These are phyloP conservation scores for Aspergillus bertholletiae DNA, from an alignment of 495 filamentous ascomycete species.

Conservation along the genomic window DNA sequence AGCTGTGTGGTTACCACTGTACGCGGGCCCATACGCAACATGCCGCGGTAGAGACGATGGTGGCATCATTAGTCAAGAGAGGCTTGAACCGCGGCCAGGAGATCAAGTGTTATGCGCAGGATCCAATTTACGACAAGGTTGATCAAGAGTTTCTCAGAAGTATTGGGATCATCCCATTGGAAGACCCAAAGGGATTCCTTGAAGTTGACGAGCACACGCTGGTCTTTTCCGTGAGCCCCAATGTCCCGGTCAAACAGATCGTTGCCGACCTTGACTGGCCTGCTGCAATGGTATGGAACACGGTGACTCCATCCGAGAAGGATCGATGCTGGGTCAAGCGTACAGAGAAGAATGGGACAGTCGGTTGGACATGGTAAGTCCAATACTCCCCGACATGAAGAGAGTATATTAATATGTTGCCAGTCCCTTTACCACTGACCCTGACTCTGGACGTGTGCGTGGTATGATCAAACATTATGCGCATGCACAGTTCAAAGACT, in stretches of 20 bases:
- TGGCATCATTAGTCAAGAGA: not conserved
- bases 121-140: slow-evolving; percentile 24
- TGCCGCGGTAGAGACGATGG: slow-evolving; percentile 19
- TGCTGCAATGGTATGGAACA: slow-evolving; percentile 32
- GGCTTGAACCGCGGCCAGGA: slow-evolving; percentile 5
- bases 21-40: slow-evolving; percentile 19
- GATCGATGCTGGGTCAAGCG: slow-evolving; percentile 14
- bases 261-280: slow-evolving; percentile 31
- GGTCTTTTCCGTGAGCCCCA: slow-evolving; percentile 27
- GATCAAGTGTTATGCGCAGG: slow-evolving; percentile 25
- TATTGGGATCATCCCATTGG: slow-evolving; percentile 20
- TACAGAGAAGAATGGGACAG: slow-evolving; percentile 11
- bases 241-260: slow-evolving; percentile 34
- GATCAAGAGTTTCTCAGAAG: slow-evolving; percentile 16
- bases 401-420: not conserved
- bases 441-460: slow-evolving; percentile 19
- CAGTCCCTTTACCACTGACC: slow-evolving; percentile 22
- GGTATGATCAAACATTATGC: slow-evolving; percentile 20
- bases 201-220: slow-evolving; percentile 26
- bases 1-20: slow-evolving; percentile 5
- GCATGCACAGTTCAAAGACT: slow-evolving; percentile 12
- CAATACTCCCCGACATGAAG: not conserved
- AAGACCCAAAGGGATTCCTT: slow-evolving; percentile 30
- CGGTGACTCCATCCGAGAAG: slow-evolving; percentile 12
- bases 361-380: slow-evolving; percentile 19